These are phyloP conservation scores for Peniophora sp. DNA, from an alignment of 1,284 basidiomycete species.

Conservation along the genomic window DNA sequence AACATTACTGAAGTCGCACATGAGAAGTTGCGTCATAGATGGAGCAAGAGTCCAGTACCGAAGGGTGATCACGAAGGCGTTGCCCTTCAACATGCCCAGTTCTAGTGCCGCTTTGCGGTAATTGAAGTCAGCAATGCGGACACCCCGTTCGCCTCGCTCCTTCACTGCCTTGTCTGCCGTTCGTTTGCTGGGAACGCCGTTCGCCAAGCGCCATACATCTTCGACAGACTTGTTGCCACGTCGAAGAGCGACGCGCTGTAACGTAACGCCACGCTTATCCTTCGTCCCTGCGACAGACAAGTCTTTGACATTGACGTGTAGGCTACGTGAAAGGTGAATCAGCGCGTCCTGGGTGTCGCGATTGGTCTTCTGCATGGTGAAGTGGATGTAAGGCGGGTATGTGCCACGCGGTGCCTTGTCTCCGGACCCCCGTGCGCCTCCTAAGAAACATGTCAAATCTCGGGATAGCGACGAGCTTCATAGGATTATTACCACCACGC, in stretches of 20 bases:
- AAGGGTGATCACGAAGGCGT: constrained; percentile 91
- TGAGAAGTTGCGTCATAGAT: neutral
- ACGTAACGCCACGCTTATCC: constrained; percentile 95
- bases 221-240: constrained; percentile 76
- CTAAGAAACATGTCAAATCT: constrained; percentile 9
- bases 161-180: constrained; percentile 50
- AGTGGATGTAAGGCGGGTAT: constrained; percentile 88
- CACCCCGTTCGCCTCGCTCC: constrained; percentile 82
- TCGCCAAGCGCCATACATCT: constrained; percentile 77
- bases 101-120: constrained; percentile 82
- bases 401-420: constrained; percentile 48
- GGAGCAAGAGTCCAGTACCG: constrained; percentile 39
- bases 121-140: constrained; percentile 82
- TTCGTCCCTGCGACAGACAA: constrained; percentile 93
- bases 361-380: constrained; percentile 96
- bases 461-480: constrained; percentile 1
- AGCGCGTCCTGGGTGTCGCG: constrained; percentile 96
- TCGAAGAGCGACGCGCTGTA: constrained; percentile 84
- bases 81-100: constrained; percentile 93
- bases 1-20: constrained; percentile 57
- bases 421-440: constrained; percentile 18
- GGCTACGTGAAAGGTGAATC: constrained; percentile 64
- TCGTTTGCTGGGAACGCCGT: constrained; percentile 55
- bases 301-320: constrained; percentile 73
- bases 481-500: constrained; percentile 22